phyloP scores from a whole-genome alignment of 495 filamentous ascomycete genomes.

The Opeltia flavorubescens region DNA sequence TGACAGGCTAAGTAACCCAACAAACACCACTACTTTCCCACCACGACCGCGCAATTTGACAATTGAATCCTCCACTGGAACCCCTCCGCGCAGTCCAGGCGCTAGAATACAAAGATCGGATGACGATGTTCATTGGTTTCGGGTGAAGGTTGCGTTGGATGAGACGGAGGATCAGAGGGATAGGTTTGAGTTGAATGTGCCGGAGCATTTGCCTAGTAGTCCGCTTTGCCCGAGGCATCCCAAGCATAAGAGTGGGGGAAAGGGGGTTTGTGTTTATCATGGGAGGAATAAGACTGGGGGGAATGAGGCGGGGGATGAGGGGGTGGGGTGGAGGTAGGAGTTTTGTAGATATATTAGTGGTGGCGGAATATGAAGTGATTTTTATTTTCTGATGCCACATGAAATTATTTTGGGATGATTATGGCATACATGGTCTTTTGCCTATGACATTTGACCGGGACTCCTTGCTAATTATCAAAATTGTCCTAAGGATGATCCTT shows the following conservation, averaged over 20 bases:
- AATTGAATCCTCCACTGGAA: neutral
- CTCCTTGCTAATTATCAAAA: too few species aligned
- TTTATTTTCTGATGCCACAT: too few species aligned
- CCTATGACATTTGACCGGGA: too few species aligned
- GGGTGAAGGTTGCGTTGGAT: conserved; percentile 9
- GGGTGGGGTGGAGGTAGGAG: neutral
- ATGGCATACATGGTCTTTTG: too few species aligned
- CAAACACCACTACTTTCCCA: neutral
- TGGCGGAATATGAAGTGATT: too few species aligned
- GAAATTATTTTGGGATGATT: too few species aligned
- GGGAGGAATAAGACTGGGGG: conserved; percentile 8
- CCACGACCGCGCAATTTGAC: neutral
- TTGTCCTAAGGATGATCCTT: too few species aligned
- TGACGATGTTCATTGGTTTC: conserved; percentile 9
- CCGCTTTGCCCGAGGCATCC: conserved; percentile 49
- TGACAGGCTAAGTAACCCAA: neutral
- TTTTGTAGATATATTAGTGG: neutral
- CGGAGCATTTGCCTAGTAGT: conserved; percentile 50
- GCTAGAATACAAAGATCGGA: neutral
- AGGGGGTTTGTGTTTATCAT: conserved; percentile 35
- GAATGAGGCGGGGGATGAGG: neutral
- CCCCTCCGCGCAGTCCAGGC: neutral
- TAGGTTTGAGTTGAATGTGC: conserved; percentile 38
- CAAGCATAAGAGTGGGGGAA: conserved; percentile 37
- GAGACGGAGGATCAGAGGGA: conserved; percentile 6